Conservation (phyloP, 768 basidiomycete species). For the Dictyophora rubrovolvata region DNA sequence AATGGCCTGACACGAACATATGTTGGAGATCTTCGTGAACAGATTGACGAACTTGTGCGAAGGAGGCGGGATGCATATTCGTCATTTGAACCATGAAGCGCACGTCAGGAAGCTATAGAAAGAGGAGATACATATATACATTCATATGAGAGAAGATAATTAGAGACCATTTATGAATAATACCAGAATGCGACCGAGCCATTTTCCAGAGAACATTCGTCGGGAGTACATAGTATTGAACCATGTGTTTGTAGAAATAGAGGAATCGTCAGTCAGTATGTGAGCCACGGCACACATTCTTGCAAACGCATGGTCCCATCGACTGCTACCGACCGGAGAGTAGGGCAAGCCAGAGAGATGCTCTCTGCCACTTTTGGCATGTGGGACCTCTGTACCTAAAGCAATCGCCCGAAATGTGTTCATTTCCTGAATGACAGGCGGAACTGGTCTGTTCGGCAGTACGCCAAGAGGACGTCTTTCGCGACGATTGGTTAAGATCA, state of each 20-base stretch:
- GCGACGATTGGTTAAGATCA: constrained; percentile 2
- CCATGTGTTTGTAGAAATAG: not conserved
- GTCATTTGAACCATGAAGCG: not conserved
- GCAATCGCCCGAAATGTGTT: not conserved
- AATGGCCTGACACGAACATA: not conserved
- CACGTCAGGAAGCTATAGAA: not conserved
- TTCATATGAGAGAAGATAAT: not conserved
- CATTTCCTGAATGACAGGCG: constrained; percentile 1
- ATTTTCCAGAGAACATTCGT: constrained; percentile 1
- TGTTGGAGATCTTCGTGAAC: not conserved
- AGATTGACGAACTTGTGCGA: not conserved
- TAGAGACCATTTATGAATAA: not conserved
- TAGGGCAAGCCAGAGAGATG: not conserved
- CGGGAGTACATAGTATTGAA: constrained; percentile 3
- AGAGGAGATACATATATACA: not conserved
- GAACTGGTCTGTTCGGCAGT: not conserved
- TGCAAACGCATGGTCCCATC: constrained; percentile 4
- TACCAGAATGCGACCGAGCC: constrained; percentile 4
- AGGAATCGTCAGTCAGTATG: not conserved
- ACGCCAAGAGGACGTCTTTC: not conserved
- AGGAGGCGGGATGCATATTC: not conserved
- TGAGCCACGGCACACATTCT: not conserved
- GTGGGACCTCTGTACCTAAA: constrained; percentile 1
- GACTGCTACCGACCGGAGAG: not conserved
- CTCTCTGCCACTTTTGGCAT: not conserved